Base-by-base conservation (phyloP, 331 rosid genomes). In the Prunus yedoensis region DNA sequence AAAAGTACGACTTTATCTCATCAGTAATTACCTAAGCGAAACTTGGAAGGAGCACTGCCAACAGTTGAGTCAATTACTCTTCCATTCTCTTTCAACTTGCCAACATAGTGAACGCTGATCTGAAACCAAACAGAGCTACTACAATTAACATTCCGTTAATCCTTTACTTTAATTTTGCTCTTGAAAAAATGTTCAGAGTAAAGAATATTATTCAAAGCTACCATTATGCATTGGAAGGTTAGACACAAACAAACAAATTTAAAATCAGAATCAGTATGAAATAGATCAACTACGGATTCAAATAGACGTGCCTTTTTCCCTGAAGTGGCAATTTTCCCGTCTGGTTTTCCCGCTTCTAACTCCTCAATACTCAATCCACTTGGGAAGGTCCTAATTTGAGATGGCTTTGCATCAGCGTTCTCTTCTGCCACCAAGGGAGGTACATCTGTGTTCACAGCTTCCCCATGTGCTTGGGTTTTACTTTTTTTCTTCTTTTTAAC, bases 11-110 rank as follows among this genome's bases (percentile, higher is more conserved):
- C 51, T 57, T 45, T 32, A 35, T 78, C 23, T 69, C 27, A 74
- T 17, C 65, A 30, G 65, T 43, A 47, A 67, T 64, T 87, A 94
- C 98, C 98, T 80, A 94, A 85, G 81, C 97, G 94, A 71, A 94
- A 94, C 84, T 90, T 94, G 62, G 23, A 79, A 67, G 93, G 96
- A 81, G 81, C 76, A 14, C 68, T 43, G 25, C 77, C 85, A 14
- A 77, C 79, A 79, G 80, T 83, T 2, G 93, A 84, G 45, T 84
- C 94, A 32, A 94, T 46, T 35, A 84, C 80, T 43, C 59, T 88
- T 62, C 82, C 96, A 70, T 67, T 89, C 74, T 82, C 78, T 85
- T 85, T 89, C 87, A 94, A 66, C 84, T 82, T 89, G 60, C 94
- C 91, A 61, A 83, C 81, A 82, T 82, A 94, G 76, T 59, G 74